phyloP scores from a whole-genome alignment of 2,329 filamentous ascomycete genomes.

The Cylindrodendrum hubeiense region DNA sequence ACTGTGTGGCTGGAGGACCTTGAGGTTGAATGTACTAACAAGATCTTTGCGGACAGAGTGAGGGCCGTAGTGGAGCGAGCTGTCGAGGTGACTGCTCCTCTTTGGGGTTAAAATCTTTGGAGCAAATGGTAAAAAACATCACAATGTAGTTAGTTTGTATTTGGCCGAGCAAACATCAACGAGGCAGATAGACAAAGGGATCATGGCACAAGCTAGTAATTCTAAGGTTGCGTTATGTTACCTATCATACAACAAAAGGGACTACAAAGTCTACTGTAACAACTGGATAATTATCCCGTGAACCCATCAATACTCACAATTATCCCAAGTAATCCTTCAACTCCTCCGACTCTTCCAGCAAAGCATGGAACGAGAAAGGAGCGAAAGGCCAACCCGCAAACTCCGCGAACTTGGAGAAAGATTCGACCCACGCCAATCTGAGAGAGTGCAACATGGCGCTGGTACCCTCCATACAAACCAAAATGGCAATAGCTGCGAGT shows the following conservation, averaged over 20 bases:
- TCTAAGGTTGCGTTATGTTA: slow-evolving; percentile 42
- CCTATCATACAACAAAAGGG: slow-evolving; percentile 48
- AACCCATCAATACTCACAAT: slow-evolving; percentile 21
- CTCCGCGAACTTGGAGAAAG: slow-evolving; percentile 97
- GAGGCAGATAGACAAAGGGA: slow-evolving; percentile 5
- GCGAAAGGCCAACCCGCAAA: slow-evolving; percentile 89
- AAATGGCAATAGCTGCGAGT: slow-evolving; percentile 63
- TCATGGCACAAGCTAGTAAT: slow-evolving; percentile 32
- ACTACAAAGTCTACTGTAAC: slow-evolving; percentile 46
- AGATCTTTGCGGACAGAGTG: slow-evolving; percentile 85
- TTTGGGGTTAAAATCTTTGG: slow-evolving; percentile 65
- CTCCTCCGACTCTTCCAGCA: slow-evolving; percentile 85
- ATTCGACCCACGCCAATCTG: slow-evolving; percentile 95
- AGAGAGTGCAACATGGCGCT: slow-evolving; percentile 95
- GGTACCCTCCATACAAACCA: slow-evolving; percentile 96
- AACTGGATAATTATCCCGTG: slow-evolving; percentile 30
- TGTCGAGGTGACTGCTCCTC: slow-evolving; percentile 85
- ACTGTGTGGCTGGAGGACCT: slow-evolving; percentile 93
- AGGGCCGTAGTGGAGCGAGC: slow-evolving; percentile 90
- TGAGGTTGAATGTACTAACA: slow-evolving; percentile 87
- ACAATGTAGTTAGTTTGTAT: neutral
- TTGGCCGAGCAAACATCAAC: neutral
- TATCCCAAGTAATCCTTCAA: slow-evolving; percentile 68
- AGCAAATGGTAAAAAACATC: slow-evolving; percentile 2
- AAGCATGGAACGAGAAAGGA: slow-evolving; percentile 87